Evolutionary conservation across 2,329 filamentous ascomycete species (phyloP).

Genomic region (Penicillium sp.): DNA sequence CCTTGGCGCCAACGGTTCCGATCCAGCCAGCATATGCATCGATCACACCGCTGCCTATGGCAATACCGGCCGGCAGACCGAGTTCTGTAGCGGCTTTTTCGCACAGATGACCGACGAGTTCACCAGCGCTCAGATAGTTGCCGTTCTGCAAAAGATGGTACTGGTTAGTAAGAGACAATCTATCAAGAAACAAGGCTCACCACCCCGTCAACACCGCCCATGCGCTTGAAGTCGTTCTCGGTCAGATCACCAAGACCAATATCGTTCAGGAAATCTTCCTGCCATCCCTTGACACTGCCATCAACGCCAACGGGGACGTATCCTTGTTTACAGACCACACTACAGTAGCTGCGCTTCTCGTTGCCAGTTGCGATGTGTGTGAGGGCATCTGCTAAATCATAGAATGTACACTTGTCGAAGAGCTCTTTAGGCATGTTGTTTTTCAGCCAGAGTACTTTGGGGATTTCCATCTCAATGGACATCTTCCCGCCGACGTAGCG

Average conservation of each 20-base stretch:
- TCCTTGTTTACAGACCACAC: constrained; percentile 94
- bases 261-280: constrained; percentile 81
- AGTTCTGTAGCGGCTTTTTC: constrained; percentile 78
- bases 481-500: constrained; percentile 96
- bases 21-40: constrained; percentile 99
- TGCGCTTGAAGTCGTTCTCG: constrained; percentile 81
- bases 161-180: constrained; percentile 8
- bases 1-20: constrained; percentile 95
- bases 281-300: constrained; percentile 96
- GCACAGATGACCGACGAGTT: constrained; percentile 78
- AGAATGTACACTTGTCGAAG: constrained; percentile 93
- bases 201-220: constrained; percentile 92
- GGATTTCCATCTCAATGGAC: constrained; percentile 99
- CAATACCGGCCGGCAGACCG: constrained; percentile 78
- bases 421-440: constrained; percentile 92
- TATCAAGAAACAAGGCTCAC: constrained; percentile 57
- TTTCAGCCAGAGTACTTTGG: constrained; percentile 97
- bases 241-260: constrained; percentile 83
- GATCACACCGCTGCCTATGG: constrained; percentile 92
- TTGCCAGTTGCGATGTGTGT: constrained; percentile 91
- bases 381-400: constrained; percentile 85
- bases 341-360: constrained; percentile 90
- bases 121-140: constrained; percentile 82
- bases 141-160: constrained; percentile 62
- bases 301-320: constrained; percentile 96